Evolutionary conservation across 306 rosid species (phyloP), one percentile per base, ranked within the genome.

Genomic region (Fagus sylvatica): DNA sequence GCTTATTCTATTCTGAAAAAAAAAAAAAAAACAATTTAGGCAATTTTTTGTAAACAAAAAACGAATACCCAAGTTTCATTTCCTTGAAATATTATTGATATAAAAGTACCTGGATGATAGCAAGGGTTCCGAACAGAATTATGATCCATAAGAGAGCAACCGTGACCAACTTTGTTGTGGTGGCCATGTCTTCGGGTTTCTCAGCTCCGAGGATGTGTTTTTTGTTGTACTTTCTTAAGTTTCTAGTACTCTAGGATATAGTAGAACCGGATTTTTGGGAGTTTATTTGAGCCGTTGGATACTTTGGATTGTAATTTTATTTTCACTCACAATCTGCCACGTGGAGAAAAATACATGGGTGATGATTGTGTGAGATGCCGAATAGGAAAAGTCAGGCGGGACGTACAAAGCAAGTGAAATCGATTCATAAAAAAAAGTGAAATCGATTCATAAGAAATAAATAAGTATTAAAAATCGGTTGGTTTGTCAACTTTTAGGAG

Each of bases 91-190:
- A 43, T 30, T 6, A 32, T 33, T 36, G 15, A 3, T 64, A 53
- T 8, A n/a, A 36, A 67, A 12, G n/a, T 74, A 88, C 90, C 85
- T 85, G 80, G 53, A 88, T 71, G 73, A 85, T 43, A 34, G 53
- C 69, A 15, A 88, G 36, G 56, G 87, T 77, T 2, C 64, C 83
- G 69, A 86, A 74, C 42, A 88, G 84, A 68, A 88, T 67, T 17
- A 88, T 33, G 70, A 78, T 71, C 90, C 92, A 86, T 11, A 88
- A 17, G 32, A 79, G 70, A 55, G 80, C 81, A 7, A 82, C 75
- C 37, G 76, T 79, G 33, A 77, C 71, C 73, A 86, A 22, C 75
- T 74, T 73, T 54, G 48, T 62, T 57, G 61, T 56, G 32, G 83
- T 17, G 74, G 76, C 16, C 91, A 81, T 83, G 53, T 37, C 72